These are phyloP conservation scores for Mucor piriformis DNA, from an alignment of 371 early-diverging fungal genomes.

Conservation along the genomic window DNA sequence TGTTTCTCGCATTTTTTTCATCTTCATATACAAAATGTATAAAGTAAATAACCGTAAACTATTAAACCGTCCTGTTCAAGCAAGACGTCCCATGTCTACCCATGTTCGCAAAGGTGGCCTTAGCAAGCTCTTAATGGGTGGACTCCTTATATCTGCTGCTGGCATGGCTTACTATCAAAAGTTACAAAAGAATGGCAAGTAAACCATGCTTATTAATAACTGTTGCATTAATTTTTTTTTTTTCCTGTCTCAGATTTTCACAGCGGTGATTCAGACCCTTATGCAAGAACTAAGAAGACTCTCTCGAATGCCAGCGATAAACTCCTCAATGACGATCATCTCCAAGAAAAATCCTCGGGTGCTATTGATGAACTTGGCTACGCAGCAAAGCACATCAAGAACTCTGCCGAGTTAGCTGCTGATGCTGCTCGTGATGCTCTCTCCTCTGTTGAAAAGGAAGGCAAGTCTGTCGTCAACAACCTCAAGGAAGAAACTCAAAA, in stretches of 20 bases:
- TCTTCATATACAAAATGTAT: neutral
- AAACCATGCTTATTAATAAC: neutral
- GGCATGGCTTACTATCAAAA: constrained; percentile 25
- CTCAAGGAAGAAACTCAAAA: constrained; percentile 2
- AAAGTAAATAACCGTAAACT: neutral
- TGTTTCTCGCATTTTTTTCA: neutral
- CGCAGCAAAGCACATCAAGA: constrained; percentile 11
- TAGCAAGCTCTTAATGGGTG: constrained; percentile 5
- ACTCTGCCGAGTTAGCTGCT: constrained; percentile 11
- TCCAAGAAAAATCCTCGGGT: neutral
- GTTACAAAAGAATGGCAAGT: constrained; percentile 13
- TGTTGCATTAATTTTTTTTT: neutral
- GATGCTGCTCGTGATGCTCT: constrained; percentile 27
- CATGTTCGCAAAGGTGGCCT: neutral
- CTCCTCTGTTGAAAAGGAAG: constrained; percentile 9
- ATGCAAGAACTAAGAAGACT: constrained; percentile 11
- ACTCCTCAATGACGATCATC: neutral
- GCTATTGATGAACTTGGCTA: constrained; percentile 5
- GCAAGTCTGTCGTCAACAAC: neutral
- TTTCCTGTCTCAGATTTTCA: constrained; percentile 7
- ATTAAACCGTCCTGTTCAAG: neutral
- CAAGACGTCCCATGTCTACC: constrained; percentile 3
- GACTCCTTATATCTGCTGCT: constrained; percentile 18
- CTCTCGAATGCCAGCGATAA: constrained; percentile 1
- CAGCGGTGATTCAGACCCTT: constrained; percentile 13